These are phyloP conservation scores for Schizonepeta tenuifolia DNA, from an alignment of 257 asterid genomes.

Conservation along the genomic window DNA sequence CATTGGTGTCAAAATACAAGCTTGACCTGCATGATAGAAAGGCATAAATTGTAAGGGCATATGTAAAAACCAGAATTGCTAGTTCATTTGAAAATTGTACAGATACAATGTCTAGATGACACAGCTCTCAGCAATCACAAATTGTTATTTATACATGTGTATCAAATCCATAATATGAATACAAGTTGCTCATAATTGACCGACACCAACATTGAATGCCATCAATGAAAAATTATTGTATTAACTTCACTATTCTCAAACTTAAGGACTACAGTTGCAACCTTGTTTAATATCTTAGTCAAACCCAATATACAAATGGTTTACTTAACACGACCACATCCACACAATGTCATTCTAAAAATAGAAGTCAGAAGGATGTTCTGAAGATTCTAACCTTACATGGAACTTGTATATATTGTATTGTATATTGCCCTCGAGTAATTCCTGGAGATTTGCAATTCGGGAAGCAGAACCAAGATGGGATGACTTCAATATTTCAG, in stretches of 20 bases:
- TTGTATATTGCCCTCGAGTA: slow-evolving; percentile 49
- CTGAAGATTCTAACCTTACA: slow-evolving; percentile 55
- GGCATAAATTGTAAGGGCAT: slow-evolving; percentile 25
- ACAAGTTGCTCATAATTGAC: not conserved
- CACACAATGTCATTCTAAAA: slow-evolving; percentile 2
- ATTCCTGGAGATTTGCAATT: slow-evolving; percentile 63
- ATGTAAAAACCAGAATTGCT: not conserved
- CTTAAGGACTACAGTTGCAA: slow-evolving; percentile 18
- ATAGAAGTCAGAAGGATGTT: not conserved
- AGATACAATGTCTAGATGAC: slow-evolving; percentile 17
- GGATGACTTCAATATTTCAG: slow-evolving; percentile 67
- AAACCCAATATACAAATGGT: not conserved
- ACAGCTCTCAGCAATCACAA: not conserved
- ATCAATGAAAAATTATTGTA: slow-evolving; percentile 18
- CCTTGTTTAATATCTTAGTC: slow-evolving; percentile 11
- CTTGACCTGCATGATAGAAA: slow-evolving; percentile 62
- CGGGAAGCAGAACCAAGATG: slow-evolving; percentile 51
- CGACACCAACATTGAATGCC: not conserved
- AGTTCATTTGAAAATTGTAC: not conserved
- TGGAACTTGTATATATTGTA: slow-evolving; percentile 62
- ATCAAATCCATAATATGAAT: not conserved
- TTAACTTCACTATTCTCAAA: slow-evolving; percentile 7
- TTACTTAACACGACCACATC: slow-evolving; percentile 12
- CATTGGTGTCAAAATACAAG: slow-evolving; percentile 60
- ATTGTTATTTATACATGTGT: not conserved